phyloP scores from a whole-genome alignment of 2,329 filamentous ascomycete genomes.

The Colletotrichum sp. region DNA sequence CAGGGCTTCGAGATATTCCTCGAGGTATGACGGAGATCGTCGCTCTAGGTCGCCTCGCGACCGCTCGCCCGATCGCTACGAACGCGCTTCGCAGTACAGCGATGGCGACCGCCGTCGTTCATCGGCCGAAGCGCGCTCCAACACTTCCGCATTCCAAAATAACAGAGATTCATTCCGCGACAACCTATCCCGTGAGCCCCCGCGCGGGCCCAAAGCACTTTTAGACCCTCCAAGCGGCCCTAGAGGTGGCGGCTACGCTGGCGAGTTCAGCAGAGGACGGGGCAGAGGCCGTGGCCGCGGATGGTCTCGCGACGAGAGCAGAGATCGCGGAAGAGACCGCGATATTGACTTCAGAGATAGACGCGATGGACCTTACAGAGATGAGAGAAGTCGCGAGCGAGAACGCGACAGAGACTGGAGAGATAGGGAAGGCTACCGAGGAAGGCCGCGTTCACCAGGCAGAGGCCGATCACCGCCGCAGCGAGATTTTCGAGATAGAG shows the following conservation, averaged over 20 bases:
- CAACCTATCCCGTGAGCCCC: conserved; percentile 66
- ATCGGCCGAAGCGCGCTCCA: conserved; percentile 61
- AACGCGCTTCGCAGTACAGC: conserved; percentile 58
- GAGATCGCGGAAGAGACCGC: conserved; percentile 64
- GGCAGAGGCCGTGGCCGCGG: conserved; percentile 62
- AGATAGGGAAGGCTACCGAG: conserved; percentile 54
- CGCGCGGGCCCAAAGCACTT: conserved; percentile 81
- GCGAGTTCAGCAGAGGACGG: conserved; percentile 62
- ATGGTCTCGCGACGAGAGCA: conserved; percentile 66
- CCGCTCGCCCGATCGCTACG: conserved; percentile 71
- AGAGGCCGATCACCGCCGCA: conserved; percentile 69
- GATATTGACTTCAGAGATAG: conserved; percentile 62
- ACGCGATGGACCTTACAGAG: conserved; percentile 51
- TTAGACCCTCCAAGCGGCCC: conserved; percentile 73
- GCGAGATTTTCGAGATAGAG: conserved; percentile 64
- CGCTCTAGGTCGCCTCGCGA: conserved; percentile 71
- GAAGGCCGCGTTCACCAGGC: conserved; percentile 65
- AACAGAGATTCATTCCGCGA: conserved; percentile 61
- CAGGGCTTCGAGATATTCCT: conserved; percentile 60
- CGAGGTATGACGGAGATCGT: conserved; percentile 66
- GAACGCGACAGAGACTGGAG: conserved; percentile 59
- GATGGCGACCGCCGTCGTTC: conserved; percentile 74
- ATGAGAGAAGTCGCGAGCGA: conserved; percentile 64
- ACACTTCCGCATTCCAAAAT: conserved; percentile 64
- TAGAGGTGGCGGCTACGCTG: conserved; percentile 68